Conservation (phyloP, 805 yeast genomes). For the Sugiyamaella smithiae region DNA sequence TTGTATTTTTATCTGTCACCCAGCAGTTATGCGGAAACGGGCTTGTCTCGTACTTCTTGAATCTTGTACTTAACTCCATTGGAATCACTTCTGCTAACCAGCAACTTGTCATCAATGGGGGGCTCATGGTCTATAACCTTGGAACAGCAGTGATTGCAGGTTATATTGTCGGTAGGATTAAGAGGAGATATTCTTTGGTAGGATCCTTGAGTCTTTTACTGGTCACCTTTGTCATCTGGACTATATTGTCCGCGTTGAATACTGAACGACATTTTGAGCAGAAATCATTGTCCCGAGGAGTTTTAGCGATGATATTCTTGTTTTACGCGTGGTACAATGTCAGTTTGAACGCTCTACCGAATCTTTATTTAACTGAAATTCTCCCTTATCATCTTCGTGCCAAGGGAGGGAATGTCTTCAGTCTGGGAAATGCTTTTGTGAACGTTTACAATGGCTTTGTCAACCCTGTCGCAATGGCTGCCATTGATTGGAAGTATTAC, state of each 20-base stretch:
- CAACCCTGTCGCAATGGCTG: conserved; percentile 41
- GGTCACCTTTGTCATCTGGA: conserved; percentile 36
- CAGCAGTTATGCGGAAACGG: conserved; percentile 20
- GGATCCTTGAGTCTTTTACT: not conserved
- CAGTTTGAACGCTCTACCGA: conserved; percentile 11
- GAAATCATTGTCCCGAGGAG: conserved; percentile 9
- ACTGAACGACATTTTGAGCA: conserved; percentile 9
- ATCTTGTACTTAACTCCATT: conserved; percentile 49
- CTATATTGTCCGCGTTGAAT: conserved; percentile 14
- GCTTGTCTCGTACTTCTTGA: conserved; percentile 41
- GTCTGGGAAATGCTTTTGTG: conserved; percentile 9
- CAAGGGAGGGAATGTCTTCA: conserved; percentile 37
- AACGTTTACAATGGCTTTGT: conserved; percentile 33
- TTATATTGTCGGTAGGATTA: conserved; percentile 7
- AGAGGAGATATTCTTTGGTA: not conserved
- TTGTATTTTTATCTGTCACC: conserved; percentile 8
- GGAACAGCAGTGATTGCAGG: conserved; percentile 9
- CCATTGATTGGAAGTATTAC: conserved; percentile 45
- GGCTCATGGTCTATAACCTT: conserved; percentile 8
- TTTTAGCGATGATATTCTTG: conserved; percentile 20
- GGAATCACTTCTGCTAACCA: conserved; percentile 42
- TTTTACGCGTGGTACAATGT: conserved; percentile 17
- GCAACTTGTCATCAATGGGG: conserved; percentile 15
- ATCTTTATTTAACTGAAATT: conserved; percentile 24
- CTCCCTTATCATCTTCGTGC: conserved; percentile 36